Evolutionary conservation across 768 basidiomycete genomes (phyloP).

Genomic region (Boletellus ananas): DNA sequence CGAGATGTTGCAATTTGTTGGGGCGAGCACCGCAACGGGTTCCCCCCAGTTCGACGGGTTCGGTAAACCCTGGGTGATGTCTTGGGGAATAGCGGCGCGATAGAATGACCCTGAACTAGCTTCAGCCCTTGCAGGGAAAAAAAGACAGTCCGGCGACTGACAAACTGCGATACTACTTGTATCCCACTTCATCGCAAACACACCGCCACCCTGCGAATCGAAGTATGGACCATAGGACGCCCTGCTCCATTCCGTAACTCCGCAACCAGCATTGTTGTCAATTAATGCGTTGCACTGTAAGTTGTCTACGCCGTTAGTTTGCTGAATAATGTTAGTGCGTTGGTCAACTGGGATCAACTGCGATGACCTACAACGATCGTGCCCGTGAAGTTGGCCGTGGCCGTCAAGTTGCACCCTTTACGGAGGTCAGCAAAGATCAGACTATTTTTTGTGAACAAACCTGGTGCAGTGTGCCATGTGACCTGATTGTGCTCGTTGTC

Average conservation of each 20-base stretch:
- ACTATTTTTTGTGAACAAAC: conserved; percentile 28
- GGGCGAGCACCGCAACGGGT: conserved; percentile 59
- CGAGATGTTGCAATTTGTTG: conserved; percentile 52
- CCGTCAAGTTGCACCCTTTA: conserved; percentile 56
- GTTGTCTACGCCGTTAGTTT: conserved; percentile 48
- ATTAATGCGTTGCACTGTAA: conserved; percentile 50
- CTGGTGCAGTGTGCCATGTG: conserved; percentile 71
- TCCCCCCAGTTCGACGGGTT: conserved; percentile 64
- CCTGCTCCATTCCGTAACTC: conserved; percentile 72
- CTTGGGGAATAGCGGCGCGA: conserved; percentile 67
- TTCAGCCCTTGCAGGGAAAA: conserved; percentile 1
- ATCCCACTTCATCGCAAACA: conserved; percentile 91
- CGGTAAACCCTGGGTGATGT: conserved; percentile 59
- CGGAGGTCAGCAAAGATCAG: conserved; percentile 1
- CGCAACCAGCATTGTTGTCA: conserved; percentile 68
- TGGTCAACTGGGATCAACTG: background rate
- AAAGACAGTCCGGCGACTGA: conserved; percentile 32
- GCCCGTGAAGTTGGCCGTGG: conserved; percentile 57
- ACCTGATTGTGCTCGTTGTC: conserved; percentile 84
- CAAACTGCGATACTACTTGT: conserved; percentile 70
- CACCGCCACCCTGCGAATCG: conserved; percentile 75
- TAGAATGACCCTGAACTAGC: conserved; percentile 69
- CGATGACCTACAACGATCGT: conserved; percentile 51
- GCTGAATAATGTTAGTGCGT: conserved; percentile 27
- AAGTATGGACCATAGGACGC: conserved; percentile 84